phyloP scores from a whole-genome alignment of 176 grass and related monocot genomes.

The Oryza glumipatula region DNA sequence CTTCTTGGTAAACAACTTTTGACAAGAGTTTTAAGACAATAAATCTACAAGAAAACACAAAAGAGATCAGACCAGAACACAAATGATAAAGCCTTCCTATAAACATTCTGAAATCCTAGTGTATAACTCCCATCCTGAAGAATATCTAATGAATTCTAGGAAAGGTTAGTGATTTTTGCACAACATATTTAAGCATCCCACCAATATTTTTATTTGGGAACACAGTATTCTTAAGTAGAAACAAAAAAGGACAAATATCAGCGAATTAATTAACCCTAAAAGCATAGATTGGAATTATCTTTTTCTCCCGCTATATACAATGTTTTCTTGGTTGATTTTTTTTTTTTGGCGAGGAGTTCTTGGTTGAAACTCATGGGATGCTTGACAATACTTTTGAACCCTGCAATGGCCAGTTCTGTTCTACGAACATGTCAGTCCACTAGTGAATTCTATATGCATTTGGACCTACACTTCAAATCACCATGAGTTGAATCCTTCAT shows the following conservation, averaged over 20 bases:
- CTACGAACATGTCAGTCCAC: background rate
- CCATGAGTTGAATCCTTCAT: slow-evolving; percentile 22
- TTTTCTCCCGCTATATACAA: background rate
- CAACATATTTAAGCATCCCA: background rate
- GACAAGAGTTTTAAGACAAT: slow-evolving; percentile 81
- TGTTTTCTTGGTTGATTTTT: background rate
- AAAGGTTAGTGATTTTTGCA: background rate
- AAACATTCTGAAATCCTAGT: background rate
- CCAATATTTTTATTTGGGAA: background rate
- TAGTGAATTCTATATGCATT: slow-evolving; percentile 28
- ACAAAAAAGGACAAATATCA: background rate
- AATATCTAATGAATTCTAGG: background rate
- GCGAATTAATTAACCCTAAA: background rate
- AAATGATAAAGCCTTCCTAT: slow-evolving; percentile 23
- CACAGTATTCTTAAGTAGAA: background rate
- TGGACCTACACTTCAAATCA: slow-evolving; percentile 19
- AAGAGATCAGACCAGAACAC: slow-evolving; percentile 28
- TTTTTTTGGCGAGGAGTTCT: too few relatives aligned
- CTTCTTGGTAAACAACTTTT: slow-evolving; percentile 76
- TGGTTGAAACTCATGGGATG: background rate
- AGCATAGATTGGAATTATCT: background rate
- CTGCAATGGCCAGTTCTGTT: background rate
- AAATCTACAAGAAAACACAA: slow-evolving; percentile 66
- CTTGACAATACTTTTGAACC: background rate
- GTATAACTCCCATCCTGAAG: background rate